Conservation (phyloP, 129 eudicot species). For the Arctium lappa region DNA sequence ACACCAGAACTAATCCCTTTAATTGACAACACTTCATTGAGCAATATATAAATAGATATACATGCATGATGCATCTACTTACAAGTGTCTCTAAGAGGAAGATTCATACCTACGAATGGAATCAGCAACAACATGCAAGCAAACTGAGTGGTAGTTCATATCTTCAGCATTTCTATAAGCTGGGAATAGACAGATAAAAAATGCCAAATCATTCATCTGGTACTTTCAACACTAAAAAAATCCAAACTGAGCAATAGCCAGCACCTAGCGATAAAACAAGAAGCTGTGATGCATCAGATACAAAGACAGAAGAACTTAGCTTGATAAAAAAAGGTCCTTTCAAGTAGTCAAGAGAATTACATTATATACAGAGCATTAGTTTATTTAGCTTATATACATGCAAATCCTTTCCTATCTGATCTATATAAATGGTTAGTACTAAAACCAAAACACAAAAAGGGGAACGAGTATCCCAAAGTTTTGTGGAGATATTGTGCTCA, state of each 20-base stretch:
- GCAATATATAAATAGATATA: no score
- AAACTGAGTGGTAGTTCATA: slow-evolving; percentile 92
- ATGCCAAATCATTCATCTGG: not conserved
- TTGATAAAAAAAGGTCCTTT: not conserved
- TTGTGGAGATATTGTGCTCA: not conserved
- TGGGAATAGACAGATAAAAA: slow-evolving; percentile 27
- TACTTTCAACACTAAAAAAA: not conserved
- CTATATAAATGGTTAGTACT: not conserved
- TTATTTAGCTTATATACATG: not conserved
- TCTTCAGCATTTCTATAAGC: slow-evolving; percentile 96
- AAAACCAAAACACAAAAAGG: not conserved
- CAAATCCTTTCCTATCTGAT: not conserved
- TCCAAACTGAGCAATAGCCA: not conserved
- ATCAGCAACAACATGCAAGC: slow-evolving; percentile 96
- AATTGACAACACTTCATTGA: not conserved
- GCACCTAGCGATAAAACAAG: not conserved
- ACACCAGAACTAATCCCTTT: not conserved
- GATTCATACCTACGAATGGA: slow-evolving; percentile 78
- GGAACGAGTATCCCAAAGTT: not conserved
- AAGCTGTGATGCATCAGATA: not conserved
- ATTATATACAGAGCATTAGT: not conserved
- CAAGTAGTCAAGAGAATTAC: not conserved
- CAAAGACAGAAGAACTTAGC: not conserved
- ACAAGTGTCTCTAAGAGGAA: slow-evolving; percentile 6
- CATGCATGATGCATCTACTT: slow-evolving; percentile 6